Conservation (phyloP, 441 rosid species). For the Kokia cookei region DNA sequence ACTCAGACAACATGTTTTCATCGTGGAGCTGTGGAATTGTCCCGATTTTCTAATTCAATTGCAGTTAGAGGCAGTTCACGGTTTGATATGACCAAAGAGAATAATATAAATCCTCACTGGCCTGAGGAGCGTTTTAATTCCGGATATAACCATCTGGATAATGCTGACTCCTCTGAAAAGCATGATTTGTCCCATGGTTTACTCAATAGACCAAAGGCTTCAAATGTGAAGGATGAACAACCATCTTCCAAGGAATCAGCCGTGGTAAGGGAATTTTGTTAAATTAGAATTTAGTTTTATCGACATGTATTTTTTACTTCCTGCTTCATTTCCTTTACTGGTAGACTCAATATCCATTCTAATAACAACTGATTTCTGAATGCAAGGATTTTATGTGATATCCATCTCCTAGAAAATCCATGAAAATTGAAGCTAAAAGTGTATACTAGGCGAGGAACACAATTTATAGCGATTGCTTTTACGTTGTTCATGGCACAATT, state of each 20-base stretch:
- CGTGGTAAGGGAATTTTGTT: constrained; percentile 30
- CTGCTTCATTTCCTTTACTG: not conserved
- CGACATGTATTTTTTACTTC: not conserved
- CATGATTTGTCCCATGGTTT: constrained; percentile 49
- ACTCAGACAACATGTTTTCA: constrained; percentile 40
- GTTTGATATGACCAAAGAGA: constrained; percentile 38
- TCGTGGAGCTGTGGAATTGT: constrained; percentile 35
- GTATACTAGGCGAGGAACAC: not conserved
- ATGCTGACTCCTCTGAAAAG: constrained; percentile 26
- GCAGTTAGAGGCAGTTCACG: constrained; percentile 62
- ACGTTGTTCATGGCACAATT: not conserved
- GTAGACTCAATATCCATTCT: not conserved
- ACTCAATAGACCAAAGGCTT: constrained; percentile 35
- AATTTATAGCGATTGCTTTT: not conserved
- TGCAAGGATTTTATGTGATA: not conserved
- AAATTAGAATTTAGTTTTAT: not conserved
- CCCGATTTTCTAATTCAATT: constrained; percentile 73
- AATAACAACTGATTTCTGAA: not conserved
- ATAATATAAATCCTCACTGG: constrained; percentile 28
- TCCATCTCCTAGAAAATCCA: not conserved
- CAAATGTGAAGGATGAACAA: constrained; percentile 32
- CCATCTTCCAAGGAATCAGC: constrained; percentile 28
- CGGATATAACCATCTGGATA: constrained; percentile 14
- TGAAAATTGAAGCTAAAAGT: not conserved
- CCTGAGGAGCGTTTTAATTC: constrained; percentile 33